A percentile compares a stretch with the other conserved stretches of the same genome.
Evolutionary conservation across 148 eudicot genomes (phyloP).

Genomic region (Beta vulgaris): DNA sequence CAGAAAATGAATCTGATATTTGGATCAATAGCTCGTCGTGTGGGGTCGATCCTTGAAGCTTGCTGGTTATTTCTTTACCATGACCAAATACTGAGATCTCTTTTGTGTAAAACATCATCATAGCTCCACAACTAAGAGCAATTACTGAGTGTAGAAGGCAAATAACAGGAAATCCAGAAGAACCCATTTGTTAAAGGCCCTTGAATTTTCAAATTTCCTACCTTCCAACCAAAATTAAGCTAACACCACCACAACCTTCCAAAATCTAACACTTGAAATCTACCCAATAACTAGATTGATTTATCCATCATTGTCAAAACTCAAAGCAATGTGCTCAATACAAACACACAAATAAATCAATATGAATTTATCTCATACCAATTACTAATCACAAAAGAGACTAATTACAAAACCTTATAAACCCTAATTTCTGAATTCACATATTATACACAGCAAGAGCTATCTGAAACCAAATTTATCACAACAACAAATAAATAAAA

Average conservation of each 20-base stretch:
- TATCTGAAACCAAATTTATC: neutral
- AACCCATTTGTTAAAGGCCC: slow-evolving; percentile 50
- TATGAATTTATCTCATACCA: slow-evolving; percentile 17
- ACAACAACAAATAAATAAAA: neutral
- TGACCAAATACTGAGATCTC: slow-evolving; percentile 64
- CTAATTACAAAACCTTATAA: slow-evolving; percentile 16
- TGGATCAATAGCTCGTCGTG: slow-evolving; percentile 70
- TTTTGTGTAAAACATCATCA: slow-evolving; percentile 82
- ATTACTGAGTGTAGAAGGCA: slow-evolving; percentile 75
- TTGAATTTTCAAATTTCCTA: neutral
- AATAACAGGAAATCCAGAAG: slow-evolving; percentile 64
- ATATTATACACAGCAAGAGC: slow-evolving; percentile 1
- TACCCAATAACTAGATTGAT: slow-evolving; percentile 1
- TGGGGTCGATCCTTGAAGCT: slow-evolving; percentile 77
- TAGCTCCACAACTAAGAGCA: slow-evolving; percentile 65
- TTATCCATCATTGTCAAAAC: slow-evolving; percentile 16
- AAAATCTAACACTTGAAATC: neutral
- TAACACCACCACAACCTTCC: neutral
- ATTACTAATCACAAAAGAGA: slow-evolving; percentile 1
- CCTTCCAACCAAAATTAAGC: neutral
- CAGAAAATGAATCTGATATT: slow-evolving; percentile 84
- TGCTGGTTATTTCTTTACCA: slow-evolving; percentile 60
- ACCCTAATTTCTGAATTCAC: slow-evolving; percentile 12
- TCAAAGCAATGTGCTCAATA: slow-evolving; percentile 10
- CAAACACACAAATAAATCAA: neutral